A percentile compares a stretch with the other conserved stretches of the same genome.
Conservation (phyloP, 2,329 filamentous ascomycete species). For the Leptosphaerulina australis region DNA sequence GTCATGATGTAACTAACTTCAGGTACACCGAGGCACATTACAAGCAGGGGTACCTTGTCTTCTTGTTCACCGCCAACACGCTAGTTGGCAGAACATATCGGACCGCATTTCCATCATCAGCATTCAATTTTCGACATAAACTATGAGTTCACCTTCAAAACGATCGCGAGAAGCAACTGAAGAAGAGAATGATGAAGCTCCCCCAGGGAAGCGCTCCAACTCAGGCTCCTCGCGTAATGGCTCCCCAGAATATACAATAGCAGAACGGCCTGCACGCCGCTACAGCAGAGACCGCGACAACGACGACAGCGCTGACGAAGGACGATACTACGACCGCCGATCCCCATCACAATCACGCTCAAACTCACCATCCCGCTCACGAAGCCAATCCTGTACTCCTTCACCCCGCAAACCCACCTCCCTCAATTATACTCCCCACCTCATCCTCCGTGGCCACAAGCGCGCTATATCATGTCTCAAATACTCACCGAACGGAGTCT, state of each 20-base stretch:
- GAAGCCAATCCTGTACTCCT: conserved; percentile 39
- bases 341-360: conserved; percentile 32
- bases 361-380: conserved; percentile 25
- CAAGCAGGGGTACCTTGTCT: conserved; percentile 14
- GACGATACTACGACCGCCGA: conserved; percentile 33
- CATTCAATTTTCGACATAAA: conserved; percentile 28
- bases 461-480: conserved; percentile 82
- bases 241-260: conserved; percentile 27
- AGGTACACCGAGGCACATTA: conserved; percentile 16
- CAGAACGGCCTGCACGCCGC: conserved; percentile 43
- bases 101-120: conserved; percentile 11
- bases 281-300: conserved; percentile 43
- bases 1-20: conserved; percentile 26
- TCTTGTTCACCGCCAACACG: conserved; percentile 20
- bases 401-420: conserved; percentile 58
- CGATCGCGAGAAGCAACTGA: conserved; percentile 37
- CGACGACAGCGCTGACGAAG: conserved; percentile 41
- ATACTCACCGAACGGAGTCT: conserved; percentile 87
- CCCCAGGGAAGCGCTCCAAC: conserved; percentile 43
- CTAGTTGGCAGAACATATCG: conserved; percentile 21
- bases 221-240: conserved; percentile 35
- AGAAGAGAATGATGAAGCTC: conserved; percentile 33
- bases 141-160: conserved; percentile 33
- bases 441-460: conserved; percentile 77
- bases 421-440: conserved; percentile 71